Base-by-base conservation (phyloP, 164 flowering plant genomes). In the Saururus chinensis region DNA sequence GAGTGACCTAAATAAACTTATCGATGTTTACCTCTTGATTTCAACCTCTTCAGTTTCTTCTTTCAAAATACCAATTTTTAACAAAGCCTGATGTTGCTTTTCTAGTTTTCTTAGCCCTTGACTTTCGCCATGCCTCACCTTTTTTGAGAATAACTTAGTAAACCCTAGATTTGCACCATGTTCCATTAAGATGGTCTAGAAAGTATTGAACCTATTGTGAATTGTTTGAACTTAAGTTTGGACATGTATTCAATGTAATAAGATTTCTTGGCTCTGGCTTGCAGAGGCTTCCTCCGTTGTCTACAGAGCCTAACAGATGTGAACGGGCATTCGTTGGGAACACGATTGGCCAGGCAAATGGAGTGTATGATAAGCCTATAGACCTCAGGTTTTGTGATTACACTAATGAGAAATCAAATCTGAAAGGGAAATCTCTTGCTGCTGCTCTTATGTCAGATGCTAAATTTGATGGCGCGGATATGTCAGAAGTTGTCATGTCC, bases 281-380 rank as follows among this genome's bases (percentile, higher is more conserved):
- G 76, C 82, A 86, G 96, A 80, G 92, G 74, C 72, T 89, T 49
- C 96, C 96, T 53, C 96, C 92, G 42, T 66, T 89, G 57, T 89
- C 96, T 56, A 84, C 87, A 23, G 96, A 93, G 51, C 92, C 96
- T n/a, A 61, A 83, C 49, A 77, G 99, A 16, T 93, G 99, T 59
- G 88, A 90, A 73, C 80, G 77, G 45, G 97, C 97, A 35, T 93
- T 79, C 78, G 87, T 87, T 64, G 99, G 99, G 5, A 93, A 93
- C 75, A 93, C 99, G 19, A 90, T 93, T 20, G 99, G 99, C 61
- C 97, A 90, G 71, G 97, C 99, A 53, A 93, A 93, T 82, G 99
- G 99, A 35, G 97, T 93, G 20, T 93, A 93, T 74, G 99, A 93
- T 74, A 90, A 79, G 63, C 77, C 92, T 61, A 78, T 93, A 62